These are phyloP conservation scores for Vicia villosa DNA, from an alignment of 306 rosid species.

Conservation along the genomic window DNA sequence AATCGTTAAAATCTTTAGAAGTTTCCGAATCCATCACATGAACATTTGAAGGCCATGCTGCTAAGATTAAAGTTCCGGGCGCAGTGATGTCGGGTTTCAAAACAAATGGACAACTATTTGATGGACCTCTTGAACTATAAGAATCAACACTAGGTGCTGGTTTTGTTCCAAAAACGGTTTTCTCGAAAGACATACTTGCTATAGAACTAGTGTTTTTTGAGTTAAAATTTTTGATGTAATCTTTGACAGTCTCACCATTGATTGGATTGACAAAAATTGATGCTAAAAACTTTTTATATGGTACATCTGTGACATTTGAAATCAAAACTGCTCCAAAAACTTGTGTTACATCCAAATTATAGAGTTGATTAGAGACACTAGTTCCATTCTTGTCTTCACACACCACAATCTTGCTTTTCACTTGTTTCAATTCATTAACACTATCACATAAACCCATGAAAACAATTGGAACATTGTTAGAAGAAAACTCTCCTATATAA, in stretches of 20 bases:
- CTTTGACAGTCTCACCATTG: slow-evolving; percentile 54
- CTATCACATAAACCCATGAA: slow-evolving; percentile 49
- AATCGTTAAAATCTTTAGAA: slow-evolving; percentile 15
- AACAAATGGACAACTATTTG: slow-evolving; percentile 60
- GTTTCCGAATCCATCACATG: not conserved
- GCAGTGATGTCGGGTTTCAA: slow-evolving; percentile 79
- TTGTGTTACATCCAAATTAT: slow-evolving; percentile 6
- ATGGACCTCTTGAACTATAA: slow-evolving; percentile 81
- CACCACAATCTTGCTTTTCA: slow-evolving; percentile 54
- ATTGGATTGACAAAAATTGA: slow-evolving; percentile 34
- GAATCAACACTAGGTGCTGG: slow-evolving; percentile 61
- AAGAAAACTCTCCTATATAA: slow-evolving; percentile 38
- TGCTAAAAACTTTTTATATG: too few relatives aligned
- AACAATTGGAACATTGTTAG: slow-evolving; percentile 41
- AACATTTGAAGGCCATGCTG: slow-evolving; percentile 71
- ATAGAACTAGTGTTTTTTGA: slow-evolving; percentile 22
- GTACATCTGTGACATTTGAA: too few relatives aligned
- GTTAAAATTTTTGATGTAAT: slow-evolving; percentile 39
- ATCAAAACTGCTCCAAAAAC: slow-evolving; percentile 39
- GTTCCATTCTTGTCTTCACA: slow-evolving; percentile 47
- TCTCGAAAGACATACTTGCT: slow-evolving; percentile 48
- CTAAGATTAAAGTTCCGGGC: slow-evolving; percentile 70
- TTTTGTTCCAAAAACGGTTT: slow-evolving; percentile 46
- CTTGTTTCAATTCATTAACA: slow-evolving; percentile 27
- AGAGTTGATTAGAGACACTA: slow-evolving; percentile 15